Conservation (phyloP, 108 stramenopile genomes). For the Skeletonema potamos region DNA sequence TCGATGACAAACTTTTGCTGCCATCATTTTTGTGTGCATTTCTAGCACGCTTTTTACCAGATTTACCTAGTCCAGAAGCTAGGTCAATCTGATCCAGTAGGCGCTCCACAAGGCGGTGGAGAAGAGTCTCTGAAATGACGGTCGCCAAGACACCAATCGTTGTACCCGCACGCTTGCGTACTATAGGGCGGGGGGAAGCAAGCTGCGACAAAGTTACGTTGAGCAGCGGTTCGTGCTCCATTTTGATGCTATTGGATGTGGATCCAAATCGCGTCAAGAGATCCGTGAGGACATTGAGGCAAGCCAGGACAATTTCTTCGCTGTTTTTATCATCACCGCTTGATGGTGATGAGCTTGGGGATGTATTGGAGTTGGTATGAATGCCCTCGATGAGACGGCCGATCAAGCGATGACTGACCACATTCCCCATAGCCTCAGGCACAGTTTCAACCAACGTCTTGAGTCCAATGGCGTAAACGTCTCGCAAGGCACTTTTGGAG, state of each 20-base stretch:
- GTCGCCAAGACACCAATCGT: conserved; percentile 89
- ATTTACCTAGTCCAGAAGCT: conserved; percentile 41
- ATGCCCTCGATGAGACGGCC: conserved; percentile 83
- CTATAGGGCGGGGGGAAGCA: conserved; percentile 47
- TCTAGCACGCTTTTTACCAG: conserved; percentile 42
- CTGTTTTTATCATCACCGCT: conserved; percentile 30
- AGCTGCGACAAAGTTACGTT: conserved; percentile 74
- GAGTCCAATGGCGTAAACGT: conserved; percentile 98
- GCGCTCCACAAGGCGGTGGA: conserved; percentile 79
- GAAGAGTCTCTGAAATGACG: conserved; percentile 72
- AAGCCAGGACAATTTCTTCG: conserved; percentile 75
- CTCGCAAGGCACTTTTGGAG: conserved; percentile 90
- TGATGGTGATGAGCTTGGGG: neutral
- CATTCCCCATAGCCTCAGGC: conserved; percentile 81
- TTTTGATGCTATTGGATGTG: conserved; percentile 51
- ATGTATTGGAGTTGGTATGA: conserved; percentile 23
- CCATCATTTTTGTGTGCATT: conserved; percentile 30
- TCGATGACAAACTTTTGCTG: conserved; percentile 3
- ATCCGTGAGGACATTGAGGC: conserved; percentile 92
- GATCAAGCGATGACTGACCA: conserved; percentile 73
- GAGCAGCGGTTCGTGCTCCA: conserved; percentile 84
- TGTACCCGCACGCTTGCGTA: conserved; percentile 92
- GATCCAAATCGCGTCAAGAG: conserved; percentile 90
- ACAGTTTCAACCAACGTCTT: conserved; percentile 94
- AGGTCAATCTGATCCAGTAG: conserved; percentile 76